A percentile compares a stretch with the other conserved stretches of the same genome.
phyloP scores from a whole-genome alignment of 2,329 filamentous ascomycete species.

The Alternaria novae-zelandiae region DNA sequence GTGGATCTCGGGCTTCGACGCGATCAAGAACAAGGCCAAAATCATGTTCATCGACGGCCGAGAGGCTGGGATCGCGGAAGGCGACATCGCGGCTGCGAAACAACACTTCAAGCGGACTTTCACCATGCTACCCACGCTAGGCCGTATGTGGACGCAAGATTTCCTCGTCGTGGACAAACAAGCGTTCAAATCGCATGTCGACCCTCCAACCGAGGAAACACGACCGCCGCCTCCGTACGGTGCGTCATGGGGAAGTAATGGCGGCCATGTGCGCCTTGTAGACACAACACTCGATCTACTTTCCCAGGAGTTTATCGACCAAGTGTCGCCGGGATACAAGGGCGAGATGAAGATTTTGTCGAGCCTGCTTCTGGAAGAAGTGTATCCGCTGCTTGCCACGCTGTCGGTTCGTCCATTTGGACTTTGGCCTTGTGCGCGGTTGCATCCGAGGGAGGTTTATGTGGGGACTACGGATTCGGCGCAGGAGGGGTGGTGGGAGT shows the following conservation, averaged over 20 bases:
- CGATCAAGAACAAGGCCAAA: conserved; percentile 8
- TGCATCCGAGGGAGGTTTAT: conserved; percentile 21
- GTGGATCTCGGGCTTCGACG: background rate
- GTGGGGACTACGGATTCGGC: conserved; percentile 16
- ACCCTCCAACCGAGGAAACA: background rate
- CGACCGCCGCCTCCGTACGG: background rate
- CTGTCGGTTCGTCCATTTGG: conserved; percentile 4
- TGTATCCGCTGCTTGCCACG: conserved; percentile 5
- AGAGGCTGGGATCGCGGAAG: conserved; percentile 22
- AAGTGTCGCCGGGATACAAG: background rate
- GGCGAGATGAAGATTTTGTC: background rate
- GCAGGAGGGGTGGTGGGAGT: conserved; percentile 23
- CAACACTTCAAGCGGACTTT: conserved; percentile 12
- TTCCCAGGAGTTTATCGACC: background rate
- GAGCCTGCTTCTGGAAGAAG: background rate
- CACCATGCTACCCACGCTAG: conserved; percentile 10
- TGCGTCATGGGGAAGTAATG: background rate
- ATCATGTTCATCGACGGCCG: conserved; percentile 19
- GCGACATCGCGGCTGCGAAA: conserved; percentile 24
- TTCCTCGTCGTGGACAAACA: conserved; percentile 22
- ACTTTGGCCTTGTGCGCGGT: conserved; percentile 19
- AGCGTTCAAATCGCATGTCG: conserved; percentile 12
- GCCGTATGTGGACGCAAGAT: conserved; percentile 16
- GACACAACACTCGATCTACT: background rate
- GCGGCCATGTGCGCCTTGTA: background rate